A percentile compares a stretch with the other conserved stretches of the same genome.
Evolutionary conservation across 1,139 yeast species (phyloP).

Genomic region (Tardiomyces depauwii): DNA sequence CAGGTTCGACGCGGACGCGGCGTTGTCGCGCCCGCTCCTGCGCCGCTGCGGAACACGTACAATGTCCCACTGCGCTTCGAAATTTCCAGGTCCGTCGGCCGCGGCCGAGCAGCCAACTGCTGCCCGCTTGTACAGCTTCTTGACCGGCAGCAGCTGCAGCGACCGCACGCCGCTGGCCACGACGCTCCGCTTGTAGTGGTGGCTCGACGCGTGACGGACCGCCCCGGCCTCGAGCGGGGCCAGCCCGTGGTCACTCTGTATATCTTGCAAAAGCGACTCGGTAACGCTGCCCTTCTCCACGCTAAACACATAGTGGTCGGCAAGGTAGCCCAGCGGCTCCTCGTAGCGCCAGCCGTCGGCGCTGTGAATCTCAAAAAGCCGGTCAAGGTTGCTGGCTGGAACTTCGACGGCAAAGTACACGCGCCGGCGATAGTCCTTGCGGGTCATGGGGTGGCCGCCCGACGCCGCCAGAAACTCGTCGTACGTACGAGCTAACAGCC

Average conservation of each 20-base stretch:
- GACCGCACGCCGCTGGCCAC: conserved; percentile 10
- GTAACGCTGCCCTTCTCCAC: conserved; percentile 11
- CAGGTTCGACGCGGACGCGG: background rate
- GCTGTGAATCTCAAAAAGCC: conserved; percentile 5
- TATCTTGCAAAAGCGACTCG: conserved; percentile 9
- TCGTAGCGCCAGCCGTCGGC: conserved; percentile 21
- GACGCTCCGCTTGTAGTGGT: conserved; percentile 6
- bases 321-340: conserved; percentile 21
- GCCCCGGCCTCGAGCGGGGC: conserved; percentile 4
- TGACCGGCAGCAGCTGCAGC: conserved; percentile 13
- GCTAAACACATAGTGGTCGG: conserved; percentile 25
- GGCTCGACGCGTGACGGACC: background rate
- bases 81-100: background rate
- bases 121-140: conserved; percentile 12
- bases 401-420: conserved; percentile 23
- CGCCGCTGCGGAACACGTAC: background rate
- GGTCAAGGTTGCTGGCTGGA: conserved; percentile 8
- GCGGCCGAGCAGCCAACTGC: conserved; percentile 4
- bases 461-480: background rate
- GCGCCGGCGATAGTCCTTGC: conserved; percentile 16
- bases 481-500: background rate
- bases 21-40: background rate
- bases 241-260: conserved; percentile 4
- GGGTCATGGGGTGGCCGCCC: conserved; percentile 2
- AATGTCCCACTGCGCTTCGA: background rate